Percentiles rank a stretch among this genome's conserved stretches.
phyloP scores from a whole-genome alignment of 108 stramenopile genomes.

The Skeletonema potamos region DNA sequence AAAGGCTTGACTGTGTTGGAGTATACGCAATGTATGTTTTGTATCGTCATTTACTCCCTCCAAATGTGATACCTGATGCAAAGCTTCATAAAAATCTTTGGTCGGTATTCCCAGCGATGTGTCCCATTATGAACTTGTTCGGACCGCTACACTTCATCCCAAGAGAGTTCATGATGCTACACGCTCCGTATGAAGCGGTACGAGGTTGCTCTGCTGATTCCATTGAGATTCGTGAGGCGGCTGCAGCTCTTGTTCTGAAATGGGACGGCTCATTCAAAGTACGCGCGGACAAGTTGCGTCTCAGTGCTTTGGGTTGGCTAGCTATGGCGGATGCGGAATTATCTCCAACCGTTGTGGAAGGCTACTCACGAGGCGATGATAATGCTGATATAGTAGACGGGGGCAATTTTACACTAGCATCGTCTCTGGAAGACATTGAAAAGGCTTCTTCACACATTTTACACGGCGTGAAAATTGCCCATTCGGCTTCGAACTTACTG shows the following conservation, averaged over 20 bases:
- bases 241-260: conserved; percentile 35
- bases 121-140: conserved; percentile 38
- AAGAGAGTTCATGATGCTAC: conserved; percentile 46
- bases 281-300: conserved; percentile 23
- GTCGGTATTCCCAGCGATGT: conserved; percentile 37
- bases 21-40: conserved; percentile 56
- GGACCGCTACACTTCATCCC: conserved; percentile 46
- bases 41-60: conserved; percentile 45
- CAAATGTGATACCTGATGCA: conserved; percentile 46
- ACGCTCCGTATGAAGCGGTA: conserved; percentile 49
- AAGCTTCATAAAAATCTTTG: conserved; percentile 48
- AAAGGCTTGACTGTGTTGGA: conserved; percentile 47
- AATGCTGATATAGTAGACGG: conserved; percentile 12
- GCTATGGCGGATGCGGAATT: conserved; percentile 37
- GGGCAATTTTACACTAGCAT: conserved; percentile 1
- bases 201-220: conserved; percentile 41
- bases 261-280: conserved; percentile 37
- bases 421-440: conserved; percentile 35
- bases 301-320: conserved; percentile 36
- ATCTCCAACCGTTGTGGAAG: conserved; percentile 20
- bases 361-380: not conserved
- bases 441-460: conserved; percentile 37
- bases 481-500: conserved; percentile 37
- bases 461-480: conserved; percentile 46
- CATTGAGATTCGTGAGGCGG: conserved; percentile 19